A percentile compares a stretch with the other conserved stretches of the same genome.
Conservation (phyloP, 352 stramenopile genomes). For the Globisporangium heterothallicum region DNA sequence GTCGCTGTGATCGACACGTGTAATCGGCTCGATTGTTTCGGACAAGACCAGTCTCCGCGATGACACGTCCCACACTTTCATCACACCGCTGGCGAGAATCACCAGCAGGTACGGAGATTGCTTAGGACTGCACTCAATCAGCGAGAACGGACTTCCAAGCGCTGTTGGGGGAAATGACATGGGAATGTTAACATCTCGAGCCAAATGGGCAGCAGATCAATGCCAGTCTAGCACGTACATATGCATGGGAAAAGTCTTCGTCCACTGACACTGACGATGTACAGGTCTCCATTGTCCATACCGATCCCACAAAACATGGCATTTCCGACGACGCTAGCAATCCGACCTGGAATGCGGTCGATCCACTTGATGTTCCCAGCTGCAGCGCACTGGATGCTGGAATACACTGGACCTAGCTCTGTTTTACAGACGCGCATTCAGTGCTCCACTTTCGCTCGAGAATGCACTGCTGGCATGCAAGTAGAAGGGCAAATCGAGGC, state of each 20-base stretch:
- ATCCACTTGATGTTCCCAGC: conserved; percentile 64
- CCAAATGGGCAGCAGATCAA: background rate
- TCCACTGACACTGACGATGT: conserved; percentile 54
- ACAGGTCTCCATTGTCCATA: conserved; percentile 61
- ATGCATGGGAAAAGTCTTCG: conserved; percentile 79
- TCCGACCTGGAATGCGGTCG: conserved; percentile 64
- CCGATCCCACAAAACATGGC: conserved; percentile 52
- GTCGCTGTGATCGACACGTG: conserved; percentile 21
- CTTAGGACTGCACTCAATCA: conserved; percentile 64
- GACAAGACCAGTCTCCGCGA: conserved; percentile 41
- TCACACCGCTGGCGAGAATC: conserved; percentile 45
- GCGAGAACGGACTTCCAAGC: conserved; percentile 51
- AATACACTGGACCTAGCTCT: conserved; percentile 66
- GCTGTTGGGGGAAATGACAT: no score
- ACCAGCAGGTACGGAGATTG: conserved; percentile 69
- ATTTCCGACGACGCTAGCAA: conserved; percentile 57
- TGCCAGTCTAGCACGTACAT: conserved; percentile 19
- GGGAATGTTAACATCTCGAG: background rate
- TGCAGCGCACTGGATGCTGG: conserved; percentile 61
- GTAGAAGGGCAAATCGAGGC: no score
- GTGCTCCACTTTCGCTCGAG: no score
- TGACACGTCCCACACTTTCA: conserved; percentile 75
- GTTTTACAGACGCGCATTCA: background rate
- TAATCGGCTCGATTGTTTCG: conserved; percentile 62
- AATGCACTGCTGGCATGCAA: no score